phyloP scores from a whole-genome alignment of 169 alveolate genomes.

The Cryptosporidium canis region DNA sequence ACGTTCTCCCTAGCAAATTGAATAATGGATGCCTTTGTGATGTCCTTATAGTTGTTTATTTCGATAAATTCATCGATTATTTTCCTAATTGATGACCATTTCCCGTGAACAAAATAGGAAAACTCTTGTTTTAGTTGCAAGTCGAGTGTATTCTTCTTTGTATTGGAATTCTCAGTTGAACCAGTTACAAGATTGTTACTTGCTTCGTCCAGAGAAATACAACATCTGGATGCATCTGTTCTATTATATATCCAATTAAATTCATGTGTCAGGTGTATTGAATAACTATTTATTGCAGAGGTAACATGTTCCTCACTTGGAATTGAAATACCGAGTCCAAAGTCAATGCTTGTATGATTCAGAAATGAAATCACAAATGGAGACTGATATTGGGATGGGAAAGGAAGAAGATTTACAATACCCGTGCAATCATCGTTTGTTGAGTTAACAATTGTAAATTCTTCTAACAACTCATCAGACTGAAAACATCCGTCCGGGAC shows the following conservation, averaged over 20 bases:
- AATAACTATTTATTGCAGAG: neutral
- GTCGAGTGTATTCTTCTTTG: neutral
- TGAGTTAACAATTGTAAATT: neutral
- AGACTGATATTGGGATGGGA: slow-evolving; percentile 10
- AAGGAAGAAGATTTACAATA: slow-evolving; percentile 3
- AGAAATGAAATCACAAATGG: slow-evolving; percentile 55
- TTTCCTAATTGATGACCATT: slow-evolving; percentile 15
- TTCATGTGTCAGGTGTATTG: slow-evolving; percentile 14
- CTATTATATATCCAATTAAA: slow-evolving; percentile 33
- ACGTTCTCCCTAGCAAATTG: slow-evolving; percentile 41
- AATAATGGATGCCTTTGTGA: slow-evolving; percentile 19
- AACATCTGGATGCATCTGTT: neutral
- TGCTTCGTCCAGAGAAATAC: neutral
- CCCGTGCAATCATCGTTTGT: neutral
- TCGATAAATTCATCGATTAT: slow-evolving; percentile 30
- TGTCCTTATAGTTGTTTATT: slow-evolving; percentile 2
- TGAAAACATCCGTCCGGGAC: slow-evolving; percentile 70
- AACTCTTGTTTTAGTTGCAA: slow-evolving; percentile 14
- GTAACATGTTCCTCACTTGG: slow-evolving; percentile 12
- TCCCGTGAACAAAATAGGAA: slow-evolving; percentile 47
- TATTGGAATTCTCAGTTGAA: neutral
- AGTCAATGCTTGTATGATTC: slow-evolving; percentile 29
- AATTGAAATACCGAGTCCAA: slow-evolving; percentile 55
- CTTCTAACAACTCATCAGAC: slow-evolving; percentile 55
- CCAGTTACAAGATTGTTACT: neutral